Percentiles rank a stretch among this genome's conserved stretches.
Evolutionary conservation across 345 rosid genomes (phyloP).

Genomic region (Populus deltoides): DNA sequence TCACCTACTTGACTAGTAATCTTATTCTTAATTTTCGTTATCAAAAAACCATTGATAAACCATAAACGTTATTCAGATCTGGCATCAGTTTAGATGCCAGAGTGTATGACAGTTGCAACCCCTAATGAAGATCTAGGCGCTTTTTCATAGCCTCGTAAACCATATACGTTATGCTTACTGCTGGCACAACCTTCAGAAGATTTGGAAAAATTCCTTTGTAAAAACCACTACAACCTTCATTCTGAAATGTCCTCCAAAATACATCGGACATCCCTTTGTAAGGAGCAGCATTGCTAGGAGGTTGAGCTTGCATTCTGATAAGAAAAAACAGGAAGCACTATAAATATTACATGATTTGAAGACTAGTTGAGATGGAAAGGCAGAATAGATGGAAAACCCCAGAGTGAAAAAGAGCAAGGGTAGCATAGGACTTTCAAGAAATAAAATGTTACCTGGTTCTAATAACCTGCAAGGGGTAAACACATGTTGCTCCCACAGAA

Average conservation of each 20-base stretch:
- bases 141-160: conserved; percentile 85
- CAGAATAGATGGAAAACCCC: neutral
- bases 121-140: conserved; percentile 64
- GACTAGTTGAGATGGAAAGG: neutral
- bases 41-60: conserved; percentile 17
- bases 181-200: conserved; percentile 61
- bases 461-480: conserved; percentile 90
- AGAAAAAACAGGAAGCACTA: neutral
- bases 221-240: conserved; percentile 69
- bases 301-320: conserved; percentile 89
- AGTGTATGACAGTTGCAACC: neutral
- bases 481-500: conserved; percentile 89
- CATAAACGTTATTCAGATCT: neutral
- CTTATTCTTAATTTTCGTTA: conserved; percentile 21
- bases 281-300: conserved; percentile 38
- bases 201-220: conserved; percentile 89
- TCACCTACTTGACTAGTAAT: conserved; percentile 25
- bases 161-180: conserved; percentile 52
- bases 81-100: conserved; percentile 7
- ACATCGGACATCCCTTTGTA: conserved; percentile 73
- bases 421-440: neutral
- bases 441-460: conserved; percentile 62
- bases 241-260: conserved; percentile 62
- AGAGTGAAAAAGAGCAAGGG: neutral
- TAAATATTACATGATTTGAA: neutral